Percentiles rank a stretch among this genome's conserved stretches.
phyloP scores from a whole-genome alignment of 1,284 basidiomycete species.

The Ceratobasidium sp. region DNA sequence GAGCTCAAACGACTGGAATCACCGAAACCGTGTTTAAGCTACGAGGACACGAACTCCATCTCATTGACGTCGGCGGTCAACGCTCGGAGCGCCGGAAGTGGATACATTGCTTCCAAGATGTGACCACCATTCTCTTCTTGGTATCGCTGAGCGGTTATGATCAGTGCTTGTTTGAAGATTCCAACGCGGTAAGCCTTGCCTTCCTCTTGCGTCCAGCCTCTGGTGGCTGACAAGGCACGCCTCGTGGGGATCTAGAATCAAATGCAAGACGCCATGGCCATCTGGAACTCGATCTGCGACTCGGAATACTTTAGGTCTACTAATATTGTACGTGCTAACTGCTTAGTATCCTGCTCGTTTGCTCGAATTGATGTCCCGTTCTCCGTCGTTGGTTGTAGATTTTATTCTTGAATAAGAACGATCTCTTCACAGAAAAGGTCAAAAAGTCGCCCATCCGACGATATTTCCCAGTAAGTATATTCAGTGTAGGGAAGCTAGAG shows the following conservation, averaged over 20 bases:
- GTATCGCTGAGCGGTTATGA: constrained; percentile 90
- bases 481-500: background rate
- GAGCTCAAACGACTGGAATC: constrained; percentile 90
- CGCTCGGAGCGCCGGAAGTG: constrained; percentile 89
- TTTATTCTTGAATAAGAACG: constrained; percentile 89
- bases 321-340: constrained; percentile 69
- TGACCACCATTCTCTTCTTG: constrained; percentile 86
- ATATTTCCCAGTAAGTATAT: constrained; percentile 75
- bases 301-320: constrained; percentile 93
- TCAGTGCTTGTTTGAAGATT: constrained; percentile 92
- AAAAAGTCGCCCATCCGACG: constrained; percentile 79
- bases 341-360: background rate
- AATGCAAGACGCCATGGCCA: constrained; percentile 96
- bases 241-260: constrained; percentile 66
- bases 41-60: constrained; percentile 75
- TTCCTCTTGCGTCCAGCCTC: background rate
- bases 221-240: constrained; percentile 22
- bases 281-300: constrained; percentile 94
- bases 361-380: constrained; percentile 38
- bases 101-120: constrained; percentile 87
- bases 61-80: constrained; percentile 92
- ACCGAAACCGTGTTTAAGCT: constrained; percentile 89
- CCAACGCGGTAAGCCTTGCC: constrained; percentile 71
- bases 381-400: constrained; percentile 60
- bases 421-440: constrained; percentile 87